These are phyloP conservation scores for Naganishia antarctica DNA, from an alignment of 768 basidiomycete genomes.

Conservation along the genomic window DNA sequence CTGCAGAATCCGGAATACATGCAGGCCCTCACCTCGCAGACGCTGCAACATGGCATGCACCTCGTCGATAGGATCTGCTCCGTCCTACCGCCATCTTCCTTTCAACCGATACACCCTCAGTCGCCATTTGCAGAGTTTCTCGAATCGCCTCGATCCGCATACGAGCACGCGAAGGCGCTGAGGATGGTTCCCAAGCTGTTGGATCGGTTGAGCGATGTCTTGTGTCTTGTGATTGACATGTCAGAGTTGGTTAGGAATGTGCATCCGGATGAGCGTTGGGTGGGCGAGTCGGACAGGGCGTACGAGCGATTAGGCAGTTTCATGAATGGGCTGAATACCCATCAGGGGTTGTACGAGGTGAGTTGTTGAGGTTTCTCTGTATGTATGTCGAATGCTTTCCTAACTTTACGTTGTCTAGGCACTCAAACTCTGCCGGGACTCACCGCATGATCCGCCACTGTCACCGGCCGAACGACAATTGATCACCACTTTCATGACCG, in stretches of 20 bases:
- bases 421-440: constrained; percentile 43
- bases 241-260: constrained; percentile 89
- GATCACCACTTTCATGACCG: constrained; percentile 87
- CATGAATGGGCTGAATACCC: constrained; percentile 95
- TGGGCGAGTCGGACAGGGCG: constrained; percentile 72
- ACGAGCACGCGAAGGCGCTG: constrained; percentile 61
- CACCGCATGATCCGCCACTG: constrained; percentile 35
- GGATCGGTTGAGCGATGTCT: constrained; percentile 89
- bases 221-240: constrained; percentile 94
- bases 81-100: constrained; percentile 50
- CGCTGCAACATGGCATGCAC: constrained; percentile 70
- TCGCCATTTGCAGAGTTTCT: constrained; percentile 24
- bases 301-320: constrained; percentile 91
- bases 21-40: constrained; percentile 67
- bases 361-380: constrained; percentile 45
- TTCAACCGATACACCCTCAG: constrained; percentile 25
- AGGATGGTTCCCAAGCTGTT: constrained; percentile 88
- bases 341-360: constrained; percentile 83
- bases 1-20: constrained; percentile 68
- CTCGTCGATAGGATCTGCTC: constrained; percentile 78
- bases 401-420: constrained; percentile 30
- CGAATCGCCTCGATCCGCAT: constrained; percentile 28
- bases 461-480: constrained; percentile 50
- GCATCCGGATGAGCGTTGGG: constrained; percentile 81
- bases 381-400: not conserved